phyloP scores from a whole-genome alignment of 306 rosid species.

The Begonia loranthoides region DNA sequence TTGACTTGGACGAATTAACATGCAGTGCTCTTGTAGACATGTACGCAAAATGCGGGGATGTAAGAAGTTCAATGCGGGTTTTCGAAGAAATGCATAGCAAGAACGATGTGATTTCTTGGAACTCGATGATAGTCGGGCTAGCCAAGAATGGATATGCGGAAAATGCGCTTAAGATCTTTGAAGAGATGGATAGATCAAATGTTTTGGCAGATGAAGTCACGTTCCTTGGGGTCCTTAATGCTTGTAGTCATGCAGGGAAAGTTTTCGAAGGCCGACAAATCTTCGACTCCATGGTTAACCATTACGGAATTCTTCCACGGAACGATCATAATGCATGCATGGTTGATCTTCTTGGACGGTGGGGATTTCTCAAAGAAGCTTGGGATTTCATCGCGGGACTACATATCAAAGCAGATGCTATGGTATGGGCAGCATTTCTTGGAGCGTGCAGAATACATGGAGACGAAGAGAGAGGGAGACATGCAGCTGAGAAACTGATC shows the following conservation, averaged over 20 bases:
- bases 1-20: constrained; percentile 55
- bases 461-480: constrained; percentile 55
- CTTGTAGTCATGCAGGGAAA: constrained; percentile 75
- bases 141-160: constrained; percentile 75
- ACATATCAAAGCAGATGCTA: constrained; percentile 21
- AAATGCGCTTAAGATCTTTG: constrained; percentile 36
- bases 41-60: constrained; percentile 82
- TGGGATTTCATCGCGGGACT: constrained; percentile 22
- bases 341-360: constrained; percentile 69
- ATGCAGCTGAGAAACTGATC: constrained; percentile 52
- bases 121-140: constrained; percentile 73
- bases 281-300: constrained; percentile 32
- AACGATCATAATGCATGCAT: constrained; percentile 58
- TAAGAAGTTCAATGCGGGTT: constrained; percentile 38
- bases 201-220: constrained; percentile 63
- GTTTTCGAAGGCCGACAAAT: constrained; percentile 49
- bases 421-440: constrained; percentile 62
- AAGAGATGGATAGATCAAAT: constrained; percentile 32
- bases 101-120: constrained; percentile 62
- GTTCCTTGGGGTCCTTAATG: constrained; percentile 76
- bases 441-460: constrained; percentile 81
- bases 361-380: constrained; percentile 75
- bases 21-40: constrained; percentile 69
- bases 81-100: constrained; percentile 46
- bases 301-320: constrained; percentile 38